Evolutionary conservation across 176 grass and related monocot genomes (phyloP).

Genomic region (Poa annua): DNA sequence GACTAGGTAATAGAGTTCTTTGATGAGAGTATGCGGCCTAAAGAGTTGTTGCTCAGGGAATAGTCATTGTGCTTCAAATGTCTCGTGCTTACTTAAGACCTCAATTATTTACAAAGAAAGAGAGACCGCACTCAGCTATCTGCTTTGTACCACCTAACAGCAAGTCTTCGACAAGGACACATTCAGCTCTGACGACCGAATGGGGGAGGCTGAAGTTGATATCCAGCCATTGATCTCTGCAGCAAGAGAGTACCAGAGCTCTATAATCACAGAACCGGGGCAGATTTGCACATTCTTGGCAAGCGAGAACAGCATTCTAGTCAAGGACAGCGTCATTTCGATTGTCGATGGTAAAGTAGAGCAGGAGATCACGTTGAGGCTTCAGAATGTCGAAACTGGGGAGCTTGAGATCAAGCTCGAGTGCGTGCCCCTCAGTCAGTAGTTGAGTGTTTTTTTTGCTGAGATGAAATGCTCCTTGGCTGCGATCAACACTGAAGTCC

Average conservation of each 20-base stretch:
- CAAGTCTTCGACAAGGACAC: constrained; percentile 96
- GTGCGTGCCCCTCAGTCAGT: constrained; percentile 90
- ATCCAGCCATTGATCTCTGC: constrained; percentile 78
- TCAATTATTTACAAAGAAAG: neutral
- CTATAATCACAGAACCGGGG: constrained; percentile 39
- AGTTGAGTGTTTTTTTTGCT: constrained; percentile 7
- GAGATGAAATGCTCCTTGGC: constrained; percentile 23
- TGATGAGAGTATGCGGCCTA: neutral
- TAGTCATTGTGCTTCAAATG: neutral
- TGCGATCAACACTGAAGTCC: neutral
- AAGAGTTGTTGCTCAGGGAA: neutral
- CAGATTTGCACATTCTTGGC: constrained; percentile 72
- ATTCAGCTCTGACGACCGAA: constrained; percentile 82
- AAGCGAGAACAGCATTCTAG: constrained; percentile 59
- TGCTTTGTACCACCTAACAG: constrained; percentile 35
- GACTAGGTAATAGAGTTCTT: neutral
- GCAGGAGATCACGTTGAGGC: constrained; percentile 71
- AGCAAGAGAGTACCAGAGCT: constrained; percentile 71
- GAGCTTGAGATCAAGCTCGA: constrained; percentile 88
- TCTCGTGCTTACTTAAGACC: neutral
- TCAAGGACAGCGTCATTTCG: constrained; percentile 72
- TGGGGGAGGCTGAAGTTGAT: constrained; percentile 92
- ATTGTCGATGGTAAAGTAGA: constrained; percentile 69
- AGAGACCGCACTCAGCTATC: neutral
- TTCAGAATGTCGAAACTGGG: constrained; percentile 88